A percentile compares a stretch with the other conserved stretches of the same genome.
phyloP scores from a whole-genome alignment of 2,329 filamentous ascomycete species.

The Epicoccum nigrum region DNA sequence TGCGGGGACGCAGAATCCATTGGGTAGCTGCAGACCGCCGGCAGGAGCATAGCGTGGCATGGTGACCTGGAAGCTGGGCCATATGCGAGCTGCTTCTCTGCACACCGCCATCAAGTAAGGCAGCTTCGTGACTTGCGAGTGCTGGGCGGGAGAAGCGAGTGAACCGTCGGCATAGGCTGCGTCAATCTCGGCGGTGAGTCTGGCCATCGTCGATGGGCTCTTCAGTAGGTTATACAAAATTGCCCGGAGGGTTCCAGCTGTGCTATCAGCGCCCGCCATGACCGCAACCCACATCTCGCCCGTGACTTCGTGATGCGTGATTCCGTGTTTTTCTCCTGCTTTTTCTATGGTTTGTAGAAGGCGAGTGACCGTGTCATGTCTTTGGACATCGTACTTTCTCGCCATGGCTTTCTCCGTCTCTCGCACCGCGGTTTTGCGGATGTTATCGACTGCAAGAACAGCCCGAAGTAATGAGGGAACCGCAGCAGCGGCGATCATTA shows the following conservation, averaged over 20 bases:
- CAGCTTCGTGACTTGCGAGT: constrained; percentile 64
- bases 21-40: constrained; percentile 63
- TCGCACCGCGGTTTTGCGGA: constrained; percentile 23
- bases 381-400: constrained; percentile 16
- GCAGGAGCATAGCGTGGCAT: constrained; percentile 74
- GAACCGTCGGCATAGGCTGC: constrained; percentile 12
- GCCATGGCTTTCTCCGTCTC: constrained; percentile 21
- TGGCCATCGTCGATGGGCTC: constrained; percentile 28
- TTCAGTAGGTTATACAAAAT: constrained; percentile 50
- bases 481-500: constrained; percentile 15
- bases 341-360: constrained; percentile 37
- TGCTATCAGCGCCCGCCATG: constrained; percentile 49
- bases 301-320: constrained; percentile 9
- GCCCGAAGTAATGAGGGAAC: constrained; percentile 34
- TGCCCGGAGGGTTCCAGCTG: constrained; percentile 31
- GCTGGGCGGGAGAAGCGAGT: constrained; percentile 20
- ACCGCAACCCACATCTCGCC: constrained; percentile 39
- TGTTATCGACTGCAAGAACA: constrained; percentile 24
- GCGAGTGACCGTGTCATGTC: constrained; percentile 40
- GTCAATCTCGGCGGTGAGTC: constrained; percentile 30
- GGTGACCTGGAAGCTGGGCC: constrained; percentile 73
- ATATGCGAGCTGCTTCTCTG: constrained; percentile 76
- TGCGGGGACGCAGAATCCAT: constrained; percentile 1
- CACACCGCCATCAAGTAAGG: constrained; percentile 78
- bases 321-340: background rate